Evolutionary conservation across 1,139 yeast species (phyloP).

Genomic region (Yamadazyma epiphylla): DNA sequence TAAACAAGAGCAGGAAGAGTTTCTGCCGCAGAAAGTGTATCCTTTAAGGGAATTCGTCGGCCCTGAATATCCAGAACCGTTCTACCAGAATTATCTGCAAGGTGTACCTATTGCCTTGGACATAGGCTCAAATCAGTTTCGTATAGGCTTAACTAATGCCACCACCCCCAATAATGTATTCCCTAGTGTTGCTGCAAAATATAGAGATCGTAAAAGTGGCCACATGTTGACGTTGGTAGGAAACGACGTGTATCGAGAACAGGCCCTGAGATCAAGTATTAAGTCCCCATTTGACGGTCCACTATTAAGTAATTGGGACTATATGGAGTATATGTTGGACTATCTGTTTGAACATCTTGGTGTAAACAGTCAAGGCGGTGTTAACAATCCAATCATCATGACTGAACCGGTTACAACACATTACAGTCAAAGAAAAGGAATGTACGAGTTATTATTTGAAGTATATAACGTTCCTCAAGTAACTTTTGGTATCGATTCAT

Average conservation of each 20-base stretch:
- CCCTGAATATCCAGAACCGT: slow-evolving; percentile 45
- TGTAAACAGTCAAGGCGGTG: slow-evolving; percentile 52
- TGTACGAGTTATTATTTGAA: slow-evolving; percentile 83
- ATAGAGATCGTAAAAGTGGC: slow-evolving; percentile 71
- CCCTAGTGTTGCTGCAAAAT: slow-evolving; percentile 68
- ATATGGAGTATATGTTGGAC: slow-evolving; percentile 76
- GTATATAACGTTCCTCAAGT: slow-evolving; percentile 72
- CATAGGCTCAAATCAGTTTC: slow-evolving; percentile 66
- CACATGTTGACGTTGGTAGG: slow-evolving; percentile 74
- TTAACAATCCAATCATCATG: slow-evolving; percentile 79
- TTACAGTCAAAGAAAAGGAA: slow-evolving; percentile 60
- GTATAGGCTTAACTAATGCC: slow-evolving; percentile 66
- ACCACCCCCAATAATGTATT: slow-evolving; percentile 60
- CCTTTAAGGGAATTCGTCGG: slow-evolving; percentile 45
- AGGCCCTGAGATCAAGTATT: slow-evolving; percentile 61
- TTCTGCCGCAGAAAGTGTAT: slow-evolving; percentile 50
- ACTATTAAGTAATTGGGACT: slow-evolving; percentile 88
- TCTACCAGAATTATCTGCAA: slow-evolving; percentile 45
- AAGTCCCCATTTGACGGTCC: slow-evolving; percentile 87
- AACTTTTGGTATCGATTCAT: slow-evolving; percentile 75
- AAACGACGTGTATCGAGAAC: slow-evolving; percentile 72
- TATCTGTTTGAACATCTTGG: slow-evolving; percentile 79
- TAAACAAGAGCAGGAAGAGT: slow-evolving; percentile 18
- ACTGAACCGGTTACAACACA: slow-evolving; percentile 76
- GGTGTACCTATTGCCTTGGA: slow-evolving; percentile 79